Evolutionary conservation across 805 yeast genomes (phyloP).

Genomic region (Starmerella lactis-condensi): DNA sequence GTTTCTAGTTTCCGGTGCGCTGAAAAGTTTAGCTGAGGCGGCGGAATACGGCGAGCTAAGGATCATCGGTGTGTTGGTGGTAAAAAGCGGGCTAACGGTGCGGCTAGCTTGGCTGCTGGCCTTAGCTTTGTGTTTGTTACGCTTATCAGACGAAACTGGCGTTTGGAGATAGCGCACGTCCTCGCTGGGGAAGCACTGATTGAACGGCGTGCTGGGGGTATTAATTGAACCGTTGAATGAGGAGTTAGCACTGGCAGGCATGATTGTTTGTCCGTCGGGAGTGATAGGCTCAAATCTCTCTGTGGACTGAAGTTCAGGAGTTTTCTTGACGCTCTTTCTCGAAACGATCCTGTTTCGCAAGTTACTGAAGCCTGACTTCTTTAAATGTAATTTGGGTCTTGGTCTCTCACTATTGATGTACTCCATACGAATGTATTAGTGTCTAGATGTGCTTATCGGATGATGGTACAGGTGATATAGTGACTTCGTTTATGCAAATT

Average conservation of each 20-base stretch:
- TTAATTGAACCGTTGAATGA: slow-evolving; percentile 8
- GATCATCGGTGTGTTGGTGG: neutral
- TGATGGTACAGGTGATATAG: too few relatives aligned
- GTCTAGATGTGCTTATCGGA: too few relatives aligned
- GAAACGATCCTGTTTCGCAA: too few relatives aligned
- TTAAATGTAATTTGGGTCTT: too few relatives aligned
- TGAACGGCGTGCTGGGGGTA: neutral
- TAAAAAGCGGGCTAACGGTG: neutral
- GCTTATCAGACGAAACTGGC: neutral
- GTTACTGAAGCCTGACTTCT: too few relatives aligned
- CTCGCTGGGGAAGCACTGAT: neutral
- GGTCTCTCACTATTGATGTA: too few relatives aligned
- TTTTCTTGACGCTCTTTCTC: too few relatives aligned
- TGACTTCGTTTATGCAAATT: too few relatives aligned
- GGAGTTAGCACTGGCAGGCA: slow-evolving; percentile 12
- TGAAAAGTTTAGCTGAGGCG: slow-evolving; percentile 1
- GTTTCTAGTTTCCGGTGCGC: neutral
- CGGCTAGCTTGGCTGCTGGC: neutral
- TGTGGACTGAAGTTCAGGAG: slow-evolving; percentile 17
- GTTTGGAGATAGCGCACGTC: too few relatives aligned
- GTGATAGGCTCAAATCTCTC: slow-evolving; percentile 19
- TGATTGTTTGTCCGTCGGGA: slow-evolving; percentile 12
- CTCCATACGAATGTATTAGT: too few relatives aligned
- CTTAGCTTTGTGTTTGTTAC: neutral
- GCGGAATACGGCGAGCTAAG: neutral